Percentiles rank a stretch among this genome's conserved stretches.
phyloP scores from a whole-genome alignment of 2,329 filamentous ascomycete genomes.

The Aspergillus niger region DNA sequence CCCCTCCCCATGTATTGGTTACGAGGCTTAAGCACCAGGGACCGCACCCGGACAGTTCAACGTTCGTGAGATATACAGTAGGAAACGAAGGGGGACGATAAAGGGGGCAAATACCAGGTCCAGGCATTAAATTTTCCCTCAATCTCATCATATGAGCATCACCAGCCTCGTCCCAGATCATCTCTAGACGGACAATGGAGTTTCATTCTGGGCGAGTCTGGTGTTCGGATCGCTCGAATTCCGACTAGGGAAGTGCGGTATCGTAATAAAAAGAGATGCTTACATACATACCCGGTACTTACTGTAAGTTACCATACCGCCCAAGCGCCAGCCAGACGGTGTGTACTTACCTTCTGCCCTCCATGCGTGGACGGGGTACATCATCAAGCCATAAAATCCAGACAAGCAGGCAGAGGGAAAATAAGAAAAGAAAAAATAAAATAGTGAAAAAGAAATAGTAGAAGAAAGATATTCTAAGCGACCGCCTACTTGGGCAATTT shows the following conservation, averaged over 20 bases:
- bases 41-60: background rate
- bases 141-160: background rate
- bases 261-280: background rate
- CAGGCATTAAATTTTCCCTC: background rate
- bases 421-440: background rate
- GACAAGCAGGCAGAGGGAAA: background rate
- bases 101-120: background rate
- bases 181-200: background rate
- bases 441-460: background rate
- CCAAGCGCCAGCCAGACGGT: background rate
- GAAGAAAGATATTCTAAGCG: background rate
- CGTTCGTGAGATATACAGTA: background rate
- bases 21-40: slow-evolving; percentile 2
- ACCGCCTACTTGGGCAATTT: background rate
- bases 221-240: slow-evolving; percentile 11
- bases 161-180: background rate
- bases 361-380: background rate
- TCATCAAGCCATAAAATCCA: background rate
- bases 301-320: background rate
- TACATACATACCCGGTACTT: background rate
- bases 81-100: background rate
- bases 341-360: background rate
- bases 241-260: background rate
- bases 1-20: background rate
- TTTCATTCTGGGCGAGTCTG: slow-evolving; percentile 3